Base-by-base conservation (phyloP, 805 yeast genomes). In the Kluyveromyces starmeri region DNA sequence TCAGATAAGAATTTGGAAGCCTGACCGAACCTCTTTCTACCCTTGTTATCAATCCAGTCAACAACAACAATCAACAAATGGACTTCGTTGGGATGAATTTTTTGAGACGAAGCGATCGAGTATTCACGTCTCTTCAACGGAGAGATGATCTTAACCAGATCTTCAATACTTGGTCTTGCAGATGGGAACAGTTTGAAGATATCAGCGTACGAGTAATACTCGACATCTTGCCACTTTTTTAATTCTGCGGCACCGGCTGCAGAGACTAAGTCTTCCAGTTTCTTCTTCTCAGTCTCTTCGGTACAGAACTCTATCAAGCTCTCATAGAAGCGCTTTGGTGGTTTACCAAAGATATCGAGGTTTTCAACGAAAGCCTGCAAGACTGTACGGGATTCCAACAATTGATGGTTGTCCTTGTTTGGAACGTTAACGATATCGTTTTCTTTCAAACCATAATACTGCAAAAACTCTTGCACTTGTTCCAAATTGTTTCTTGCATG, bases 111-210 rank as follows among this genome's bases (percentile, higher is more conserved):
- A 3, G 97, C 96, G 61, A 89, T 89, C 10, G 96, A 89, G 60
- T 89, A 89, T 63, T 89, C 97, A 68, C 97, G 83, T 68, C 97
- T 81, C 70, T 89, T 89, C 55, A 88, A 71, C 12, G 95, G 88
- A 15, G 94, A 75, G 44, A 89, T 72, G 38, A 89, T 61, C 47
- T 71, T 71, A 22, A 80, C 74, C 48, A 89, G 70, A 16, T 83
- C 85, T 37, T 67, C 69, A 38, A 81, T 65, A 4, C 75, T 49
- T 17, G 96, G 96, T 58, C 78, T 77, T 16, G 89, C 95, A 38
- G 88, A 77, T 47, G 73, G 68, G 70, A 83, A 89, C 53, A 81
- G 74, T 46, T 73, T 74, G 46, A 88, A 71, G 41, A 88, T 70
- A 57, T 89, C 97, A 34, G 76, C 83, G 55, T 82, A 89, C 20